Evolutionary conservation across 2,329 filamentous ascomycete genomes (phyloP).

Genomic region (Zymoseptoria tritici): DNA sequence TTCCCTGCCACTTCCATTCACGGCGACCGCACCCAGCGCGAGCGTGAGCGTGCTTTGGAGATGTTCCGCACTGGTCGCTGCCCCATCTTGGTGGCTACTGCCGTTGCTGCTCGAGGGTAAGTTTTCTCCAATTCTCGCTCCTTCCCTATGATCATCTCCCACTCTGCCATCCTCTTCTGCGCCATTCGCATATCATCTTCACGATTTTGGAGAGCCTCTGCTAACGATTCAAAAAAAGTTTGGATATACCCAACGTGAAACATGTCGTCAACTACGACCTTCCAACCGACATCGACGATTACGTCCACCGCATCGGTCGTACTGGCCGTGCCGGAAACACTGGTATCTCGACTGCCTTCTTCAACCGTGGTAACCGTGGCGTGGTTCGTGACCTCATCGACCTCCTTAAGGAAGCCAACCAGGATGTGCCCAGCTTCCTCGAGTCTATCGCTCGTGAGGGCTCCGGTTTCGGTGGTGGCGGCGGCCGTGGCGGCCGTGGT

Average conservation of each 20-base stretch:
- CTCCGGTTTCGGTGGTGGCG: conserved; percentile 66
- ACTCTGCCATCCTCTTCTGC: not conserved
- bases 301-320: conserved; percentile 98
- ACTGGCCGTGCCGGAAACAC: conserved; percentile 99
- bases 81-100: conserved; percentile 93
- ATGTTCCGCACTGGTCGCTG: conserved; percentile 95
- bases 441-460: conserved; percentile 96
- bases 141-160: not conserved
- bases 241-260: conserved; percentile 91
- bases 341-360: conserved; percentile 96
- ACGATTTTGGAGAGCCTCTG: not conserved
- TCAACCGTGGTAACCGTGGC: conserved; percentile 98
- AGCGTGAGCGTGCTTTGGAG: conserved; percentile 95
- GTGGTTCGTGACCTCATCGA: conserved; percentile 94
- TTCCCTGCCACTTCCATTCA: conserved; percentile 98
- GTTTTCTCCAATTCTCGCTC: conserved; percentile 1
- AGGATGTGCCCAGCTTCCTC: conserved; percentile 88
- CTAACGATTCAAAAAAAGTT: too few species aligned
- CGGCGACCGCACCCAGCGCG: conserved; percentile 95
- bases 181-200: not conserved
- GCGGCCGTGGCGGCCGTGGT: conserved; percentile 49
- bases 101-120: conserved; percentile 69
- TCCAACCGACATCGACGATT: conserved; percentile 97
- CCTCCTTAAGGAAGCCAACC: conserved; percentile 97
- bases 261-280: conserved; percentile 99